Percentiles rank a stretch among this genome's conserved stretches.
Conservation (phyloP, 2,329 filamentous ascomycete species). For the Colletotrichum spinosum region DNA sequence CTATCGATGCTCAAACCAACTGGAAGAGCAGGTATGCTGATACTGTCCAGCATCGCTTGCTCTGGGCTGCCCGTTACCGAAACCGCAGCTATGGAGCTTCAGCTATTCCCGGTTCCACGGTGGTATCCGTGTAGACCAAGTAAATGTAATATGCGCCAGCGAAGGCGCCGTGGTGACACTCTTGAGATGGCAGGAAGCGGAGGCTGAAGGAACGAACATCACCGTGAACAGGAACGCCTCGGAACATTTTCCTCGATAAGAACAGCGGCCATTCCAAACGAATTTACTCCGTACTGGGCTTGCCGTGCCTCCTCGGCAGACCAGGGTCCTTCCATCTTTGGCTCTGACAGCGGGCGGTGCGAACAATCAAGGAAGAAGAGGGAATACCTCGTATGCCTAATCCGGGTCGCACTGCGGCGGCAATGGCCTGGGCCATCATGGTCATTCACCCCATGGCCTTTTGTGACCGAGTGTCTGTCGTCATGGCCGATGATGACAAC, state of each 20-base stretch:
- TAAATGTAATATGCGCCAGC: not conserved
- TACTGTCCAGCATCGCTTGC: not conserved
- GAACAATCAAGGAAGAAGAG: slow-evolving; percentile 7
- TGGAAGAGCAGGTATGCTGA: not conserved
- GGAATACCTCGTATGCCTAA: slow-evolving; percentile 9
- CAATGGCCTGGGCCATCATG: not conserved
- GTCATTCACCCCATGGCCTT: not conserved
- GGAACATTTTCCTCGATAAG: slow-evolving; percentile 20
- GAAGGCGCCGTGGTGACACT: not conserved
- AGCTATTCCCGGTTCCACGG: too few relatives aligned
- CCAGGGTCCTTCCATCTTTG: slow-evolving; percentile 26
- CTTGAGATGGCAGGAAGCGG: not conserved
- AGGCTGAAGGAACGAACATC: not conserved
- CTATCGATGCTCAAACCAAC: not conserved
- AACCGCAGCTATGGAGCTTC: not conserved
- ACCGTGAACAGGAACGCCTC: slow-evolving; percentile 9
- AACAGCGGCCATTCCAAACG: slow-evolving; percentile 3
- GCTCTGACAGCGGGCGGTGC: slow-evolving; percentile 3
- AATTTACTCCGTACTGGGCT: not conserved
- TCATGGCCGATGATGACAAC: not conserved
- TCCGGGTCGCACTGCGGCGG: not conserved
- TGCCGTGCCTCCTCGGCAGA: slow-evolving; percentile 4
- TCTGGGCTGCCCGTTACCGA: not conserved
- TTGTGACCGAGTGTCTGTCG: not conserved
- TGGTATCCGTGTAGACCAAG: too few relatives aligned